phyloP scores from a whole-genome alignment of 148 eudicot genomes.

The Rhododendron kiyosumense region DNA sequence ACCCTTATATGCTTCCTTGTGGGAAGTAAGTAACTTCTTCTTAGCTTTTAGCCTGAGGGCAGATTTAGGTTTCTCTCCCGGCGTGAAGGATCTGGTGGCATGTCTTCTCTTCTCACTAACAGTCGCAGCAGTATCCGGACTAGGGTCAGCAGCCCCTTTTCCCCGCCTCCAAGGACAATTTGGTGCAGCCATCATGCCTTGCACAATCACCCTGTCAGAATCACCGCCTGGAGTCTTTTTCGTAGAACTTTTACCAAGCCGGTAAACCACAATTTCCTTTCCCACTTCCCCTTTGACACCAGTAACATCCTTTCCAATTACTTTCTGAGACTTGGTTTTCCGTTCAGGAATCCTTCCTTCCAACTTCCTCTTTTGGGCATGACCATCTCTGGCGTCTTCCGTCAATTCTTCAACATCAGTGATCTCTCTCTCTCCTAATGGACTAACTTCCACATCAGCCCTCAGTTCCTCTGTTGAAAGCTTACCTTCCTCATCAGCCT shows the following conservation, averaged over 20 bases:
- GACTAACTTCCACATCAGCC: neutral
- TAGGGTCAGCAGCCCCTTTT: conserved; percentile 14
- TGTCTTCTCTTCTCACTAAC: conserved; percentile 25
- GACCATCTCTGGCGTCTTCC: conserved; percentile 3
- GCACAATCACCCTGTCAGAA: conserved; percentile 29
- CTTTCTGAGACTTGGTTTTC: conserved; percentile 2
- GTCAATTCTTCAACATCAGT: conserved; percentile 11
- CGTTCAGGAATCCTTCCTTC: conserved; percentile 4
- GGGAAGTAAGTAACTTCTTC: conserved; percentile 14
- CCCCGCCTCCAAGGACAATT: conserved; percentile 30
- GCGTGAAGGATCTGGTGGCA: neutral
- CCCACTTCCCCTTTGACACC: conserved; percentile 12
- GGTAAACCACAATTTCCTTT: conserved; percentile 26
- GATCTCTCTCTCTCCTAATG: conserved; percentile 2
- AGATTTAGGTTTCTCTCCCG: conserved; percentile 18
- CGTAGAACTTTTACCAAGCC: conserved; percentile 24
- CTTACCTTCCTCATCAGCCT: conserved; percentile 8
- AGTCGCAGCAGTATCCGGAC: conserved; percentile 5
- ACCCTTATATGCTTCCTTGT: conserved; percentile 11
- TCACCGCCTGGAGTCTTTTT: conserved; percentile 14
- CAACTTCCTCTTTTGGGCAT: conserved; percentile 1
- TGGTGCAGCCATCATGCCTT: conserved; percentile 45
- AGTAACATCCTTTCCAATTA: conserved; percentile 8
- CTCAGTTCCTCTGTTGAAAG: neutral
- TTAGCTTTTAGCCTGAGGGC: conserved; percentile 17